phyloP scores from a whole-genome alignment of 805 yeast genomes.

The Nakazawaea sp. region DNA sequence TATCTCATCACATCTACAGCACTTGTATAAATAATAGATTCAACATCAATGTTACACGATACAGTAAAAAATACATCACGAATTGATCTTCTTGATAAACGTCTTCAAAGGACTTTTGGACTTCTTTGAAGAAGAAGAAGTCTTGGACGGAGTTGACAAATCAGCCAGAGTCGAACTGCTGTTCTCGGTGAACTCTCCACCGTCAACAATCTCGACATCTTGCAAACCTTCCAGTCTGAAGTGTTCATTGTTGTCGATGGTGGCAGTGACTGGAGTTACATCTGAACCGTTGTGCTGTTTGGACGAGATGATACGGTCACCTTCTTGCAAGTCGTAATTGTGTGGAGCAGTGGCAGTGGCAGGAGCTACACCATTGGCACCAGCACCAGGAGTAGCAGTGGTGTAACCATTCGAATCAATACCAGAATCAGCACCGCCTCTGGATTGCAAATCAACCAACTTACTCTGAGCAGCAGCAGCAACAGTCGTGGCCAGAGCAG shows the following conservation, averaged over 20 bases:
- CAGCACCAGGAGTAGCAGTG: not conserved
- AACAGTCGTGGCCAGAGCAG: constrained; percentile 1
- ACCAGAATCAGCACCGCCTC: not conserved
- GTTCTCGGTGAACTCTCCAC: not conserved
- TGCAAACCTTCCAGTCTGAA: constrained; percentile 13
- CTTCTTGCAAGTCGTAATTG: constrained; percentile 9
- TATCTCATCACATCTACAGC: no score
- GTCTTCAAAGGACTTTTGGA: constrained; percentile 11
- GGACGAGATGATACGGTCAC: constrained; percentile 20
- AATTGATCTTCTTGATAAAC: constrained; percentile 8
- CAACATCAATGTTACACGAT: no score
- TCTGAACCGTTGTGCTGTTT: constrained; percentile 10
- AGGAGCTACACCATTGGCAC: not conserved
- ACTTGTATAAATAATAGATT: no score
- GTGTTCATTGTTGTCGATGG: constrained; percentile 34
- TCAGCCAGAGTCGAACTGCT: not conserved
- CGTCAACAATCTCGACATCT: not conserved
- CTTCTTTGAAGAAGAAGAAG: constrained; percentile 4
- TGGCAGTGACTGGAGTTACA: constrained; percentile 15
- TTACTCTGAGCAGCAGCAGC: constrained; percentile 8
- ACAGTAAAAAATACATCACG: no score
- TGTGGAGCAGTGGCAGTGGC: not conserved
- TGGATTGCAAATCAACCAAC: constrained; percentile 4
- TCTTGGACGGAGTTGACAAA: not conserved
- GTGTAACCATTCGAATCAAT: no score